A percentile compares a stretch with the other conserved stretches of the same genome.
Conservation (phyloP, 345 rosid genomes). For the Lumnitzera racemosa region DNA sequence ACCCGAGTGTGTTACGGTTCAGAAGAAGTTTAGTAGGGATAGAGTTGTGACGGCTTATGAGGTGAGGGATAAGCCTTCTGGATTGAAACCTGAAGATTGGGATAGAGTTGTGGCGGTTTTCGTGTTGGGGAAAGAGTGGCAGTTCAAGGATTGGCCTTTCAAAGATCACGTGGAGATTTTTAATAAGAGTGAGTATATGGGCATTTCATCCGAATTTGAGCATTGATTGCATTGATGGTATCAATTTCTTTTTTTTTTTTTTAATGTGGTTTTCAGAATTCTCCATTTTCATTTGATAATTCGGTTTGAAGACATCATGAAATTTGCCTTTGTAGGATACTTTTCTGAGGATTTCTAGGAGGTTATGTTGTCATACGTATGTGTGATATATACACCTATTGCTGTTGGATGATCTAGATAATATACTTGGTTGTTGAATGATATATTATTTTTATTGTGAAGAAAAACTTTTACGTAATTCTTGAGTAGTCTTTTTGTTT, state of each 20-base stretch:
- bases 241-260: neutral
- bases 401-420: too few relatives aligned
- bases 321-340: too few relatives aligned
- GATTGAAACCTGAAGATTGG: conserved; percentile 84
- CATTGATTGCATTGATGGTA: neutral
- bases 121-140: conserved; percentile 96
- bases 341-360: too few relatives aligned
- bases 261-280: neutral
- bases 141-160: conserved; percentile 98
- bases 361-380: too few relatives aligned
- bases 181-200: conserved; percentile 58
- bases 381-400: too few relatives aligned
- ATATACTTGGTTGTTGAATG: too few relatives aligned
- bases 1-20: conserved; percentile 90
- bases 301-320: too few relatives aligned
- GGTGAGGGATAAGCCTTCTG: conserved; percentile 88
- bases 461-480: too few relatives aligned
- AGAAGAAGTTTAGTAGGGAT: conserved; percentile 94
- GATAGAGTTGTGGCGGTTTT: conserved; percentile 88
- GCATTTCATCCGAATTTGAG: neutral
- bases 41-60: conserved; percentile 88
- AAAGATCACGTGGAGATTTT: conserved; percentile 94
- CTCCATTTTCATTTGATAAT: too few relatives aligned
- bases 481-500: too few relatives aligned
- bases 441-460: too few relatives aligned